Evolutionary conservation across 805 yeast species (phyloP), one percentile per base, ranked within the genome.

Genomic region (Kodamaea kaohsiungensis): DNA sequence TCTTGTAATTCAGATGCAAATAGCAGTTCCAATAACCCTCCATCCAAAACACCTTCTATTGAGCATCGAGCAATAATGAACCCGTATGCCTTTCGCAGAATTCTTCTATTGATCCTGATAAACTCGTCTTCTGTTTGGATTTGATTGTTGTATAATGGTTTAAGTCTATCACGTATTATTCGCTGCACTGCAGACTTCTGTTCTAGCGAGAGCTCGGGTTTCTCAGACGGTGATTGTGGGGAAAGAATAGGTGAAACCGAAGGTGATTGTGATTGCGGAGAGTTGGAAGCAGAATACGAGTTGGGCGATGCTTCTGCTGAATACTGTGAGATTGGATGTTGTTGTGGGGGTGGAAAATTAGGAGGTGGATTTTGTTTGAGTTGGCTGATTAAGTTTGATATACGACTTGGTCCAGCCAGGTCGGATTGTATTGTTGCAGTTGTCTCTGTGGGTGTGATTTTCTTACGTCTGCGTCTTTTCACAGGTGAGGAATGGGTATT

Each of bases 171-270:
- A 42, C 90, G 70, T 9, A 89, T 85, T 48, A 79, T 64, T 17
- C 71, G 73, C 63, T 88, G 95, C 13, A 89, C 78, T 35, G 71
- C 67, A 16, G 71, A 63, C 61, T 89, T 88, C 56, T 83, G 84
- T 13, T 75, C 77, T 6, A 69, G 59, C 0, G 71, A 58, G 17
- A 75, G 61, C 33, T 35, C 49, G 7, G 35, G 47, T 35, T 38
- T 55, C 16, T 52, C 53, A 5, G 55, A 46, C 7, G 56, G 55
- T 0, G 59, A 53, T 1, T 40, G 22, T 1, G 56, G 57, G 4
- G 59, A 55, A 13, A 46, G 51, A n/a, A 53, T 46, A 2, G 50
- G 52, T 9, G 56, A 52, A 2, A 43, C 13, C 19, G 40, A 43
- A 10, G 54, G 42, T 5, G 54, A 40, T 8, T 48, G 42, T 15